A percentile compares a stretch with the other conserved stretches of the same genome.
Conservation (phyloP, 129 eudicot genomes). For the Saposhnikovia divaricata region DNA sequence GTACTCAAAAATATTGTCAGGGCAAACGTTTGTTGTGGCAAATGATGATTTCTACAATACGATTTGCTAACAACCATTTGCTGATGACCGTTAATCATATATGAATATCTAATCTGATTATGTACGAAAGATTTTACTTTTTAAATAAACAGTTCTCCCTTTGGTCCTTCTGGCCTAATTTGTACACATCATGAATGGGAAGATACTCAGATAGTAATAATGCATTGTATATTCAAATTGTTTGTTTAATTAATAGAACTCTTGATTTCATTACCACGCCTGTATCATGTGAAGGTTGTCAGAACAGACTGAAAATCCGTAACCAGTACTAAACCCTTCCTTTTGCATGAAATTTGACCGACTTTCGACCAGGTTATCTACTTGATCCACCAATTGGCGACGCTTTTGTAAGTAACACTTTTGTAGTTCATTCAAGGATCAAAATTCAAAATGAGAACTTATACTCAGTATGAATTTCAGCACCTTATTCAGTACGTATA, state of each 20-base stretch:
- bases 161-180: background rate
- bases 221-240: too few relatives aligned
- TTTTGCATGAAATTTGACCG: background rate
- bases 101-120: too few relatives aligned
- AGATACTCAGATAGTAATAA: too few relatives aligned
- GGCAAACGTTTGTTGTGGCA: too few relatives aligned
- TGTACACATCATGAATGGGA: too few relatives aligned
- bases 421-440: constrained; percentile 33
- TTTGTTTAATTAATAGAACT: background rate
- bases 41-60: too few relatives aligned
- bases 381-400: constrained; percentile 28
- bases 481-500: background rate
- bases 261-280: constrained; percentile 18
- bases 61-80: too few relatives aligned
- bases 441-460: background rate
- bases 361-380: constrained; percentile 25
- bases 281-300: constrained; percentile 53
- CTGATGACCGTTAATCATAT: too few relatives aligned
- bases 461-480: background rate
- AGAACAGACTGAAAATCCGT: constrained; percentile 59
- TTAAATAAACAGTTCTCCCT: too few relatives aligned
- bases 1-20: too few relatives aligned
- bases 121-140: too few relatives aligned
- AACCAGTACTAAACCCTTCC: constrained; percentile 1
- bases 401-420: constrained; percentile 72